Conservation (phyloP, 2,329 filamentous ascomycete genomes). For the Xylariaceae sp. region DNA sequence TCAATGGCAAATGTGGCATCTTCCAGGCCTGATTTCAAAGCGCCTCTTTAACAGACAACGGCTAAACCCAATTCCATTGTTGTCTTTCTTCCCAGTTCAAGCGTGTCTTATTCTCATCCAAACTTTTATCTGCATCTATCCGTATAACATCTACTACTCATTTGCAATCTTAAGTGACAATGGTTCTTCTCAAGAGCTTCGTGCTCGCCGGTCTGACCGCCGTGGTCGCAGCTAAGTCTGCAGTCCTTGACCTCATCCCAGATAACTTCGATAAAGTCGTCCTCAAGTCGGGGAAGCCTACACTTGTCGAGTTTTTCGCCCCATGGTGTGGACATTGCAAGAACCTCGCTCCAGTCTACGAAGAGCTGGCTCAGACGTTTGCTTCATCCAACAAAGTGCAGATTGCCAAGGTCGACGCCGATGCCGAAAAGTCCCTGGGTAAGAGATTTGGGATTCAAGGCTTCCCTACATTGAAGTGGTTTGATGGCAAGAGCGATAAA, state of each 20-base stretch:
- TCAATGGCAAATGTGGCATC: slow-evolving; percentile 33
- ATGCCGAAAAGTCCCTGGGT: slow-evolving; percentile 83
- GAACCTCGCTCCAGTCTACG: slow-evolving; percentile 91
- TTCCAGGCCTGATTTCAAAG: slow-evolving; percentile 31
- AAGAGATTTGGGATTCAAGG: slow-evolving; percentile 88
- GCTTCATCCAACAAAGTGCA: slow-evolving; percentile 74
- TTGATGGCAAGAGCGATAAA: slow-evolving; percentile 89
- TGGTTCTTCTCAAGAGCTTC: slow-evolving; percentile 67
- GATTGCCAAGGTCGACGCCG: slow-evolving; percentile 96
- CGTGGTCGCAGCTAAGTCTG: slow-evolving; percentile 71
- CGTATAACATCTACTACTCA: slow-evolving; percentile 3
- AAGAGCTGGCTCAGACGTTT: slow-evolving; percentile 81
- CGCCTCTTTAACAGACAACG: slow-evolving; percentile 15
- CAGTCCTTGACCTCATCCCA: slow-evolving; percentile 88
- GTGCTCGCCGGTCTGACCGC: slow-evolving; percentile 61
- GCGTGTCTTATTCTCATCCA: not conserved
- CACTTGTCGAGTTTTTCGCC: slow-evolving; percentile 96
- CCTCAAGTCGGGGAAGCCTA: slow-evolving; percentile 89
- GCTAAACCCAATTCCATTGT: slow-evolving; percentile 11
- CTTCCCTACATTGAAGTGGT: slow-evolving; percentile 97
- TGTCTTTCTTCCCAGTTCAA: not conserved
- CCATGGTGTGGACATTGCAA: slow-evolving; percentile 99
- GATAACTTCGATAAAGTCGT: slow-evolving; percentile 91
- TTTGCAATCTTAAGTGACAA: slow-evolving; percentile 22
- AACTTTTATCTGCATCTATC: slow-evolving; percentile 4